These are phyloP conservation scores for Colletotrichum magnum DNA, from an alignment of 2,329 filamentous ascomycete species.

Conservation along the genomic window DNA sequence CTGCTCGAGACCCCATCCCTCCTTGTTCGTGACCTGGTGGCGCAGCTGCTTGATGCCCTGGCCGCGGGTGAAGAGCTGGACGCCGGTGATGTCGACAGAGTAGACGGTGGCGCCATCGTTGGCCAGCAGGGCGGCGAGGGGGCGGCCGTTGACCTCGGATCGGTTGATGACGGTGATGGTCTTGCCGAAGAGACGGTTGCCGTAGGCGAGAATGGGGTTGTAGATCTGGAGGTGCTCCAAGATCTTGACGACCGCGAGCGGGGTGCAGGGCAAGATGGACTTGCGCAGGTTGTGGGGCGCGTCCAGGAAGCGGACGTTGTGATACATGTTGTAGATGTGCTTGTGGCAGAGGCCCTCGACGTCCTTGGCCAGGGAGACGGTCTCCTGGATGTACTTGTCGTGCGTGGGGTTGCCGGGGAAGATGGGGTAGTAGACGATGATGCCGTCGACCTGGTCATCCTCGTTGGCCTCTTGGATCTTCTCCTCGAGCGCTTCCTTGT, in stretches of 20 bases:
- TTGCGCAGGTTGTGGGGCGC: slow-evolving; percentile 83
- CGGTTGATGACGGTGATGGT: slow-evolving; percentile 97
- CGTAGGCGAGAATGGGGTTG: slow-evolving; percentile 92
- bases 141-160: slow-evolving; percentile 94
- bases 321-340: slow-evolving; percentile 99
- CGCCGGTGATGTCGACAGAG: slow-evolving; percentile 91
- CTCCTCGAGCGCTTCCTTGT: slow-evolving; percentile 92
- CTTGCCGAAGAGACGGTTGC: slow-evolving; percentile 92
- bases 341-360: slow-evolving; percentile 95
- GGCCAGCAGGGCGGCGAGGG: slow-evolving; percentile 90
- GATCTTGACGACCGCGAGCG: slow-evolving; percentile 96
- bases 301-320: slow-evolving; percentile 96
- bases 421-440: slow-evolving; percentile 99
- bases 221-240: slow-evolving; percentile 96
- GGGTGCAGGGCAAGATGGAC: slow-evolving; percentile 94
- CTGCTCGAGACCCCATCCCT: slow-evolving; percentile 83
- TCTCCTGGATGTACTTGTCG: slow-evolving; percentile 96
- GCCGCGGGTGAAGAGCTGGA: slow-evolving; percentile 93
- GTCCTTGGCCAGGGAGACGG: slow-evolving; percentile 90
- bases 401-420: slow-evolving; percentile 85
- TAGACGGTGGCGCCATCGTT: slow-evolving; percentile 98
- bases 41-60: slow-evolving; percentile 87
- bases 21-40: slow-evolving; percentile 89
- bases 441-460: slow-evolving; percentile 83
- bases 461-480: slow-evolving; percentile 87